Percentiles rank a stretch among this genome's conserved stretches.
phyloP scores from a whole-genome alignment of 768 basidiomycete species.

The Mycena epipterygia region DNA sequence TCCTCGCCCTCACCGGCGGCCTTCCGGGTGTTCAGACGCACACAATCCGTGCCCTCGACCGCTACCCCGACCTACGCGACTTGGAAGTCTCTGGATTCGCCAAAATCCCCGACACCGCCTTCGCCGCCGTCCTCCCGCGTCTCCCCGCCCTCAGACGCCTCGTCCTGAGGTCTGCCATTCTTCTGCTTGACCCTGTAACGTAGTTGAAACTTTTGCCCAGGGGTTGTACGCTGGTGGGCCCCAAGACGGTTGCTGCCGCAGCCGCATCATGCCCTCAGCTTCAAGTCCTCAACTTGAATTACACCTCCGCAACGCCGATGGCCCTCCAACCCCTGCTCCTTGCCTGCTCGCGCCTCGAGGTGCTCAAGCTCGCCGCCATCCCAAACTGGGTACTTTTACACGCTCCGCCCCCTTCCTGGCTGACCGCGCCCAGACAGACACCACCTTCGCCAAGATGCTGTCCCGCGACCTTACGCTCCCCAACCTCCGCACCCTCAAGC shows the following conservation, averaged over 20 bases:
- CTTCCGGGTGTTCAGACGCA: slow-evolving; percentile 66
- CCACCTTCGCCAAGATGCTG: slow-evolving; percentile 64
- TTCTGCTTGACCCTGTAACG: not conserved
- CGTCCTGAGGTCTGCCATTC: slow-evolving; percentile 63
- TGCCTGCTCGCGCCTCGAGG: slow-evolving; percentile 57
- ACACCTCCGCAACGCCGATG: slow-evolving; percentile 66
- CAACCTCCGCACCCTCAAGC: slow-evolving; percentile 67
- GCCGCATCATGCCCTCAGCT: slow-evolving; percentile 60
- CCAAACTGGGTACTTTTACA: slow-evolving; percentile 65
- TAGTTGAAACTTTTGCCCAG: slow-evolving; percentile 50
- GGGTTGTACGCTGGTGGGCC: slow-evolving; percentile 70
- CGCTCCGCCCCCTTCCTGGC: not conserved
- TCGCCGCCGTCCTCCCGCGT: slow-evolving; percentile 63
- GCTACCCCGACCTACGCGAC: slow-evolving; percentile 56
- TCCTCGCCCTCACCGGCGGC: slow-evolving; percentile 60
- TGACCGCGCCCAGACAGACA: slow-evolving; percentile 63
- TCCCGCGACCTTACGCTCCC: slow-evolving; percentile 48
- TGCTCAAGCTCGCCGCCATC: slow-evolving; percentile 75
- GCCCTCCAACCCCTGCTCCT: slow-evolving; percentile 61
- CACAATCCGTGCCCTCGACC: slow-evolving; percentile 62
- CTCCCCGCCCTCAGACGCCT: slow-evolving; percentile 62
- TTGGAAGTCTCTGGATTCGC: slow-evolving; percentile 66
- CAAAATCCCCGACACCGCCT: slow-evolving; percentile 64
- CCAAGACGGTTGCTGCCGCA: slow-evolving; percentile 58
- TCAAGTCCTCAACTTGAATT: slow-evolving; percentile 67